phyloP scores from a whole-genome alignment of 345 rosid species.

The Sonneratia caseolaris region DNA sequence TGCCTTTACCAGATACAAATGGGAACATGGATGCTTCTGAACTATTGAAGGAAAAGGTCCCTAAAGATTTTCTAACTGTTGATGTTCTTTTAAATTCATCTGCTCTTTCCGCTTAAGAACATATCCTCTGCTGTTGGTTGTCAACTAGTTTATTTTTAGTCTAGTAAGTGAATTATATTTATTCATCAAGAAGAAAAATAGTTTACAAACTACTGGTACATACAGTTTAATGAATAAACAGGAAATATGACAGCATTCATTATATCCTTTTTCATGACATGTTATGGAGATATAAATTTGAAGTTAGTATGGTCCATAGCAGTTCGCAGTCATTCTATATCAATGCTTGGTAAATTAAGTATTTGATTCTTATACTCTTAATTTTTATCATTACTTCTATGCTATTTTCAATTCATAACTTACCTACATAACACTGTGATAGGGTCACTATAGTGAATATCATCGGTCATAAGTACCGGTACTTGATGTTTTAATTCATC shows the following conservation, averaged over 20 bases:
- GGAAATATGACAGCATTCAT: background rate
- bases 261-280: background rate
- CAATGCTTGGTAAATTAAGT: too few species aligned
- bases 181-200: background rate
- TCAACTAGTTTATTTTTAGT: background rate
- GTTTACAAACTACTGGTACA: background rate
- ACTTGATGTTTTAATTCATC: background rate
- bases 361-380: too few species aligned
- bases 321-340: too few species aligned
- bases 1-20: conserved; percentile 36
- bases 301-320: too few species aligned
- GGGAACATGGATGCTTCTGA: conserved; percentile 64
- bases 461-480: background rate
- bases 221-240: background rate
- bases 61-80: conserved; percentile 5
- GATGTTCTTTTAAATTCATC: background rate
- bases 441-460: background rate
- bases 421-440: background rate
- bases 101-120: background rate
- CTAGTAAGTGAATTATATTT: background rate
- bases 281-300: background rate
- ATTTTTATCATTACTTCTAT: too few species aligned
- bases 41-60: conserved; percentile 80
- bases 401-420: too few species aligned
- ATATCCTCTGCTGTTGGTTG: background rate